Evolutionary conservation across 768 basidiomycete species (phyloP).

Genomic region (Hypholoma fasciculare): DNA sequence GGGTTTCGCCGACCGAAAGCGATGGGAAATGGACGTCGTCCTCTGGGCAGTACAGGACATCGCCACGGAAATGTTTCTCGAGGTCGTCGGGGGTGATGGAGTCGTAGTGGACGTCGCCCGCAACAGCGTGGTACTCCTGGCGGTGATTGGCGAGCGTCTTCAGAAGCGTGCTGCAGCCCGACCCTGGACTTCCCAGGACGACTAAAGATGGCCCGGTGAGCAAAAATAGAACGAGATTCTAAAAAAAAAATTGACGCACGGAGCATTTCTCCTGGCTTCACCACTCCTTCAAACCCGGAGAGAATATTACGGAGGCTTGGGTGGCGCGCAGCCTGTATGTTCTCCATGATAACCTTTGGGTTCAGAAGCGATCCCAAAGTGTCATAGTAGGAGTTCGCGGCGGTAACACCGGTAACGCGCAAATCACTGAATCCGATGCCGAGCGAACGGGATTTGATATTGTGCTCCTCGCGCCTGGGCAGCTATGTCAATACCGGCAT

Average conservation of each 20-base stretch:
- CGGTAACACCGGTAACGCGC: constrained; percentile 59
- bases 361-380: constrained; percentile 68
- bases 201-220: constrained; percentile 38
- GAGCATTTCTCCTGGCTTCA: constrained; percentile 76
- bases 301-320: constrained; percentile 68
- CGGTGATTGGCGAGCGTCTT: constrained; percentile 79
- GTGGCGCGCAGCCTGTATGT: constrained; percentile 50
- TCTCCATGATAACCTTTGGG: constrained; percentile 41
- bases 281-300: constrained; percentile 61
- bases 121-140: constrained; percentile 63
- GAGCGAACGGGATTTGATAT: constrained; percentile 51
- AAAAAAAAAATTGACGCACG: constrained; percentile 41
- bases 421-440: constrained; percentile 63
- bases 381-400: constrained; percentile 49
- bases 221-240: constrained; percentile 33
- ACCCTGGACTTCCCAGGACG: constrained; percentile 82
- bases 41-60: constrained; percentile 80
- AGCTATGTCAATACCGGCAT: not conserved
- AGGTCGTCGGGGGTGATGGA: constrained; percentile 70
- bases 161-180: constrained; percentile 83
- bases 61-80: constrained; percentile 66
- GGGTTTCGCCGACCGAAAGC: constrained; percentile 76
- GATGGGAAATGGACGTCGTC: constrained; percentile 89
- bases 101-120: constrained; percentile 77
- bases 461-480: constrained; percentile 43